A percentile compares a stretch with the other conserved stretches of the same genome.
Conservation (phyloP, 495 filamentous ascomycete genomes). For the Xanthoparmelia taractica region DNA sequence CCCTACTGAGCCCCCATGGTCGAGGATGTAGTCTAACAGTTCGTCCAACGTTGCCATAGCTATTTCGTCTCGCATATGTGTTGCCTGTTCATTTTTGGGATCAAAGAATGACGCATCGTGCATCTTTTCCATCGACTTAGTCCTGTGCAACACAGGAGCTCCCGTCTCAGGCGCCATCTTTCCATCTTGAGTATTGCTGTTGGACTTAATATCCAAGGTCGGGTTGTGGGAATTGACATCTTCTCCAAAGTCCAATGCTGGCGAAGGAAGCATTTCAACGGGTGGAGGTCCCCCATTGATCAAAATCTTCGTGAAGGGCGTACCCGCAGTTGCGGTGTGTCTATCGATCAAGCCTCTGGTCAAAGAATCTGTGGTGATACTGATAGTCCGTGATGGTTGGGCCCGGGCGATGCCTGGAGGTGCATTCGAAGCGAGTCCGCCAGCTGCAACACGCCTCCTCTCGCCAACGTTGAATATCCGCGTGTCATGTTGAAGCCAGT, state of each 20-base stretch:
- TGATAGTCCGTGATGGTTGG: constrained; percentile 6
- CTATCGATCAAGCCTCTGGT: constrained; percentile 27
- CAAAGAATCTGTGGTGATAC: constrained; percentile 33
- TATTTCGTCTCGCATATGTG: constrained; percentile 79
- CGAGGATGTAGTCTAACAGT: constrained; percentile 76
- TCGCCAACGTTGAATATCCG: constrained; percentile 96
- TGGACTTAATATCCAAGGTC: constrained; percentile 21
- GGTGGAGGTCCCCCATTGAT: constrained; percentile 40
- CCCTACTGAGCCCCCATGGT: constrained; percentile 82
- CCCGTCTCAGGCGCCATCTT: neutral
- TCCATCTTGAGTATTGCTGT: neutral
- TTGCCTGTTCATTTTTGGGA: constrained; percentile 73
- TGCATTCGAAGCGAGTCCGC: constrained; percentile 36
- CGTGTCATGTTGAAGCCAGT: constrained; percentile 94
- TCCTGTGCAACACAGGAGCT: neutral
- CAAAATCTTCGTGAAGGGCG: constrained; percentile 41
- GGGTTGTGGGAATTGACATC: neutral
- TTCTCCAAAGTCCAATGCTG: constrained; percentile 13
- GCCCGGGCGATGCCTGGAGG: constrained; percentile 12
- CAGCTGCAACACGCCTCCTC: constrained; percentile 71
- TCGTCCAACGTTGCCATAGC: constrained; percentile 90
- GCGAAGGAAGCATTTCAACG: constrained; percentile 28
- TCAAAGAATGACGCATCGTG: constrained; percentile 94
- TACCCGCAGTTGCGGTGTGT: constrained; percentile 32
- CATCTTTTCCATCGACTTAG: constrained; percentile 42